Percentiles rank a stretch among this genome's conserved stretches.
Conservation (phyloP, 768 basidiomycete genomes). For the Kwoniella mangroviensis region DNA sequence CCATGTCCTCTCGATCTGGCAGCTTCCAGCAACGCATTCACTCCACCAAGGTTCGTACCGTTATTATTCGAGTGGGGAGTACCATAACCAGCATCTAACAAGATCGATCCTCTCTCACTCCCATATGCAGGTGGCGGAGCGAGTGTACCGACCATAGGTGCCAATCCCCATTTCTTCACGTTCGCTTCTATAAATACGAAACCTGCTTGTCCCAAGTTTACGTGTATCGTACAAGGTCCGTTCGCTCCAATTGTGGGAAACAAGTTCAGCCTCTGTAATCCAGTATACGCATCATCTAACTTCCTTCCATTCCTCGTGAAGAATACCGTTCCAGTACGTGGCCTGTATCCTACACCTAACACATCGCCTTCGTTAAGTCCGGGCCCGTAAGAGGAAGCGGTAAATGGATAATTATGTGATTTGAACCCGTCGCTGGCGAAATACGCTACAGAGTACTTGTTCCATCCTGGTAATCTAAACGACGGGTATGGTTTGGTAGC, state of each 20-base stretch:
- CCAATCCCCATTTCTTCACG: slow-evolving; percentile 99
- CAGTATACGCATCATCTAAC: slow-evolving; percentile 92
- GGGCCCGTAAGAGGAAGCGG: slow-evolving; percentile 79
- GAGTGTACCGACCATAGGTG: slow-evolving; percentile 93
- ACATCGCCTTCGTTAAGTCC: slow-evolving; percentile 90
- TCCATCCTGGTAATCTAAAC: slow-evolving; percentile 87
- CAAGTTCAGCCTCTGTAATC: slow-evolving; percentile 85
- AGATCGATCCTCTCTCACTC: slow-evolving; percentile 91
- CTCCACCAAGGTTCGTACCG: slow-evolving; percentile 20
- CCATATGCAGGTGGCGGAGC: slow-evolving; percentile 98
- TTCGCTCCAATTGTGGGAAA: slow-evolving; percentile 98
- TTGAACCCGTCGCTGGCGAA: slow-evolving; percentile 91
- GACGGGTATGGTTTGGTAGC: slow-evolving; percentile 97
- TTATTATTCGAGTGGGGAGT: slow-evolving; percentile 48
- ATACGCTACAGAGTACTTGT: slow-evolving; percentile 88
- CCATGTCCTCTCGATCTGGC: slow-evolving; percentile 34
- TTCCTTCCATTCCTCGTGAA: slow-evolving; percentile 97
- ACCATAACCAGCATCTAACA: slow-evolving; percentile 82
- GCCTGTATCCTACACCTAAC: slow-evolving; percentile 92
- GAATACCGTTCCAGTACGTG: slow-evolving; percentile 96
- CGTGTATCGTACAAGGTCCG: slow-evolving; percentile 93
- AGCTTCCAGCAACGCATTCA: slow-evolving; percentile 43
- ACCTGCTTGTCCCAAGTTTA: slow-evolving; percentile 95
- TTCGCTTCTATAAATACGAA: slow-evolving; percentile 99
- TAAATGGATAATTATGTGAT: slow-evolving; percentile 96